Evolutionary conservation across 805 yeast genomes (phyloP), one percentile per base, ranked within the genome.

Genomic region (Lachancea waltii): DNA sequence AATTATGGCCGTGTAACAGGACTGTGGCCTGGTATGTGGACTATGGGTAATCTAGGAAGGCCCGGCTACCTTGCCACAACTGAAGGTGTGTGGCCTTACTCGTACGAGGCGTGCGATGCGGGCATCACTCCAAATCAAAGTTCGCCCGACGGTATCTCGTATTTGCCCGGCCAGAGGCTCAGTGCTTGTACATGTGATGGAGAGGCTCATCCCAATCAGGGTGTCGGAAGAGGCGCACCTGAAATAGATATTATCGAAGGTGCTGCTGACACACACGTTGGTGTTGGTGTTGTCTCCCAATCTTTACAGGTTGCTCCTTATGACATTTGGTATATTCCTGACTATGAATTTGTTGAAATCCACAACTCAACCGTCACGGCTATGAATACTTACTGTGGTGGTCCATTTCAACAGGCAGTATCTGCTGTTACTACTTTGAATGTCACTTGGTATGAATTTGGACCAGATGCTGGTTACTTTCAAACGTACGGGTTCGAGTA

Each of bases 1-100:
- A 85, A 85, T 45, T 74, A 73, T 49, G 95, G 95, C 51, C 67
- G 75, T 40, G 70, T 80, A 21, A 68, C 81, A 4, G 97, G 97
- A 15, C 66, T 89, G 47, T 89, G 97, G 97, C 97, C 97, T 1
- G 97, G 96, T 69, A 51, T 85, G 41, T 89, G 97, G 97, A 73
- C 95, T 4, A 69, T 89, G 77, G 97, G 97, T 31, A 89, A 89
- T 54, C 68, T 89, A 47, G 97, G 83, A 19, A 76, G 97, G 50
- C 94, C 97, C 0, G 97, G 97, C 8, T 89, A 76, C 56, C 63
- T 77, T 65, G 85, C 95, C 5, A 69, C 90, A 3, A 77, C 95
- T 2, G 95, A 89, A 18, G 97, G 97, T 43, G 81, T 84, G 19
- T 89, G 97, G 97, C 97, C 97, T 3, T 89, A 87, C 54, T 69